Evolutionary conservation across 805 yeast species (phyloP).

Genomic region (Blastobotrys attinorum): DNA sequence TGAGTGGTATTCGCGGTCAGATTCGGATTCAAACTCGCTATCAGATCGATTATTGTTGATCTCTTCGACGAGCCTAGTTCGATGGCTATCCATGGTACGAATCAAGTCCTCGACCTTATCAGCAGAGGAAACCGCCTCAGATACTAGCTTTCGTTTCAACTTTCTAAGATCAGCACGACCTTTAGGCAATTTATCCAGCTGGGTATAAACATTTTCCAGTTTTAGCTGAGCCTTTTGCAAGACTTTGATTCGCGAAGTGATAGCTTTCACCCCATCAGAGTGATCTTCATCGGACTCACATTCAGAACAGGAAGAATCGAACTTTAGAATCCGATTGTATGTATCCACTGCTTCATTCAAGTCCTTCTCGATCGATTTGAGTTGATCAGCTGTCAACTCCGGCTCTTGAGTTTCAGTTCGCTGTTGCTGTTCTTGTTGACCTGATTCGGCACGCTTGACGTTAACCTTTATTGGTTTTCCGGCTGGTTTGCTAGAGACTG

Average conservation of each 20-base stretch:
- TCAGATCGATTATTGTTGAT: constrained; percentile 3
- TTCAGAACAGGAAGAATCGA: constrained; percentile 1
- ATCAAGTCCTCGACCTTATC: constrained; percentile 19
- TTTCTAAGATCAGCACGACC: constrained; percentile 8
- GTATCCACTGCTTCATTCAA: constrained; percentile 15
- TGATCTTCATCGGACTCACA: constrained; percentile 5
- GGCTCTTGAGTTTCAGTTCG: constrained; percentile 4
- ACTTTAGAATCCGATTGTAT: constrained; percentile 14
- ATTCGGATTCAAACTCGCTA: constrained; percentile 5
- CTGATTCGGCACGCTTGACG: background rate
- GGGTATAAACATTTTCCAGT: constrained; percentile 19
- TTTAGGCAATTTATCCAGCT: constrained; percentile 13
- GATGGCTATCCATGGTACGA: constrained; percentile 10
- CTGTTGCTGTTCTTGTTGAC: background rate
- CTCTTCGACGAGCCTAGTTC: constrained; percentile 9
- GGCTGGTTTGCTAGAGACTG: too few species aligned
- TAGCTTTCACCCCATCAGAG: background rate
- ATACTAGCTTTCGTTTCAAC: constrained; percentile 17
- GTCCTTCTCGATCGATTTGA: constrained; percentile 10
- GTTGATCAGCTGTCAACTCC: background rate
- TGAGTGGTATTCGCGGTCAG: background rate
- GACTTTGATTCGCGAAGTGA: constrained; percentile 21
- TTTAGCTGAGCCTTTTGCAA: constrained; percentile 21
- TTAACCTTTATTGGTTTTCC: background rate
- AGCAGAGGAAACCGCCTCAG: constrained; percentile 15